Conservation (phyloP, 495 filamentous ascomycete species). For the Talaromyces trachyspermus region DNA sequence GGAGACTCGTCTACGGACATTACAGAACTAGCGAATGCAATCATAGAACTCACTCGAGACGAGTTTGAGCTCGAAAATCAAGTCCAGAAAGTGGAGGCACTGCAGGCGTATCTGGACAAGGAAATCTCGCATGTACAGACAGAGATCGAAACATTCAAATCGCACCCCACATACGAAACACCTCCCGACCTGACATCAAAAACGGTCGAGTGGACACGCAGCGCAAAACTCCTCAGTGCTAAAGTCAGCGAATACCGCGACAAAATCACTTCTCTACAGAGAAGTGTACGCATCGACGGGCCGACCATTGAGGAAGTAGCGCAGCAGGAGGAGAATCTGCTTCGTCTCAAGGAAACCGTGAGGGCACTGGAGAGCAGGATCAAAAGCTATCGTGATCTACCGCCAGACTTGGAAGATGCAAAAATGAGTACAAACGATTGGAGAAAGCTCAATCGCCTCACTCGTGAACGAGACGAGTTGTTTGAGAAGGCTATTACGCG, state of each 20-base stretch:
- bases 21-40: slow-evolving; percentile 30
- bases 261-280: slow-evolving; percentile 34
- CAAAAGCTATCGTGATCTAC: slow-evolving; percentile 57
- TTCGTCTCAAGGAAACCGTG: slow-evolving; percentile 27
- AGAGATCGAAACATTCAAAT: slow-evolving; percentile 32
- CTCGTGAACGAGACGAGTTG: slow-evolving; percentile 53
- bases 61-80: slow-evolving; percentile 33
- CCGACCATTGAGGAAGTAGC: slow-evolving; percentile 45
- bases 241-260: slow-evolving; percentile 54
- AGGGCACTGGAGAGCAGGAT: slow-evolving; percentile 47
- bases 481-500: slow-evolving; percentile 44
- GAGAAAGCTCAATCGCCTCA: slow-evolving; percentile 52
- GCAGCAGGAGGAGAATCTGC: slow-evolving; percentile 35
- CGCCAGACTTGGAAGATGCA: slow-evolving; percentile 60
- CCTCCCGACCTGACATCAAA: slow-evolving; percentile 45
- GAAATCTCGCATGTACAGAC: slow-evolving; percentile 30
- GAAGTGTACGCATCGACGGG: slow-evolving; percentile 21
- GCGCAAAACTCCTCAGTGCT: slow-evolving; percentile 48
- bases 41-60: slow-evolving; percentile 36
- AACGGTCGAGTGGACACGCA: slow-evolving; percentile 56
- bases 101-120: slow-evolving; percentile 37
- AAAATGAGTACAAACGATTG: slow-evolving; percentile 54
- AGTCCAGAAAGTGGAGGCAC: slow-evolving; percentile 49
- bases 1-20: slow-evolving; percentile 27
- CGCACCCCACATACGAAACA: slow-evolving; percentile 42